Conservation (phyloP, 768 basidiomycete genomes). For the Collybiopsis confluens region DNA sequence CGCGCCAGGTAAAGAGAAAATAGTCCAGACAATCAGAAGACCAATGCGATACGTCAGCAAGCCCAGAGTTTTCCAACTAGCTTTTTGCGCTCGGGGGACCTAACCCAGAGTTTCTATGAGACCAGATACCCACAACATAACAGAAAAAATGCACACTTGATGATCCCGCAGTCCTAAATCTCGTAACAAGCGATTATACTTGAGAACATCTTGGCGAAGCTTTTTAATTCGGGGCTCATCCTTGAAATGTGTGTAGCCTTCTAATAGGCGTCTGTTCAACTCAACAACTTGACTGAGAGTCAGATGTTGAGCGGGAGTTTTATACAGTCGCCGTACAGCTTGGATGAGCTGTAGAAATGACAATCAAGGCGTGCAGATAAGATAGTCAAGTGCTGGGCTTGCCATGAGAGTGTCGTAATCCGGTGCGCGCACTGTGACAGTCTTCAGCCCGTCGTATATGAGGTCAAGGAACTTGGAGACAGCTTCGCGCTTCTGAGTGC, state of each 20-base stretch:
- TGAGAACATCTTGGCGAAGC: conserved; percentile 73
- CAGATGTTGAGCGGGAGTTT: conserved; percentile 89
- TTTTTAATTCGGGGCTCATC: conserved; percentile 86
- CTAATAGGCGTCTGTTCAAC: conserved; percentile 86
- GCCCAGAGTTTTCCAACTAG: conserved; percentile 82
- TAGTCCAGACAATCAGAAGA: conserved; percentile 75
- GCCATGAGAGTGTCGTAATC: conserved; percentile 99
- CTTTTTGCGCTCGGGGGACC: conserved; percentile 86
- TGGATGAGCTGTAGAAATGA: conserved; percentile 71
- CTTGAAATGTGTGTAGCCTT: conserved; percentile 90
- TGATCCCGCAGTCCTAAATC: conserved; percentile 94
- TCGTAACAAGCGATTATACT: conserved; percentile 83
- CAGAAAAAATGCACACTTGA: conserved; percentile 49
- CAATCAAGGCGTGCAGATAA: conserved; percentile 2
- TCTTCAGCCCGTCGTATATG: conserved; percentile 90
- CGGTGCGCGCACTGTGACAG: conserved; percentile 91
- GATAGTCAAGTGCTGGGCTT: conserved; percentile 18
- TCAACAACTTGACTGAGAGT: conserved; percentile 96
- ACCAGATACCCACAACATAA: background rate
- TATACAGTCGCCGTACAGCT: conserved; percentile 90
- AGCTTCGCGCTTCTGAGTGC: conserved; percentile 83
- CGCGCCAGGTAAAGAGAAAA: conserved; percentile 85
- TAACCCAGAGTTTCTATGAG: conserved; percentile 21
- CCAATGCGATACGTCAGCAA: conserved; percentile 79
- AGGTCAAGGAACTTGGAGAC: conserved; percentile 85